phyloP scores from a whole-genome alignment of 1,284 basidiomycete species.

The Ceratobasidium sp. region DNA sequence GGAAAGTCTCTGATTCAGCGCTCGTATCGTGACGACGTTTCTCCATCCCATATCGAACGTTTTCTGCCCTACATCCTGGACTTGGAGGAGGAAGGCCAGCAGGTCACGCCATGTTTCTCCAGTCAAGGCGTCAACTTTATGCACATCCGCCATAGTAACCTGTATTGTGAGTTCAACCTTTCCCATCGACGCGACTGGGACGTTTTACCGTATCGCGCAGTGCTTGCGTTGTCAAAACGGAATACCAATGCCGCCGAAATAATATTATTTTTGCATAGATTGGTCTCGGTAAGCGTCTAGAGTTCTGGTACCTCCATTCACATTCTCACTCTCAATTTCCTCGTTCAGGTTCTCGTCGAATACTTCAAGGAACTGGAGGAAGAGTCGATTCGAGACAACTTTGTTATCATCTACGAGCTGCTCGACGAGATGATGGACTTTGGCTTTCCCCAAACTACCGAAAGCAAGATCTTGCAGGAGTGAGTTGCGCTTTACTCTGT shows the following conservation, averaged over 20 bases:
- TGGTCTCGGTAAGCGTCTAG: constrained; percentile 65
- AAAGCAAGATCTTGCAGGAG: constrained; percentile 99
- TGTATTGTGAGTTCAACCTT: constrained; percentile 78
- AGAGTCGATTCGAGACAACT: constrained; percentile 98
- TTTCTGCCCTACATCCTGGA: constrained; percentile 96
- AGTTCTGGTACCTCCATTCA: no score
- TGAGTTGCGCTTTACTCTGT: constrained; percentile 57
- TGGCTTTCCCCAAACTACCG: constrained; percentile 98
- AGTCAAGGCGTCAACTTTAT: constrained; percentile 96
- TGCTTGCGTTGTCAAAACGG: constrained; percentile 94
- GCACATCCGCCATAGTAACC: constrained; percentile 97
- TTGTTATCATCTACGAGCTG: constrained; percentile 97
- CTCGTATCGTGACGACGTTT: constrained; percentile 97
- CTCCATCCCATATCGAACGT: constrained; percentile 86
- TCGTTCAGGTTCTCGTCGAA: constrained; percentile 92
- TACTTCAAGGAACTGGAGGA: constrained; percentile 99
- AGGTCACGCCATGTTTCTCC: constrained; percentile 95
- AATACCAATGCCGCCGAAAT: constrained; percentile 97
- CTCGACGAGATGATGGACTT: constrained; percentile 99
- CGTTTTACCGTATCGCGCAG: constrained; percentile 58
- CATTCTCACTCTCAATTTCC: no score
- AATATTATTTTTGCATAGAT: constrained; percentile 95
- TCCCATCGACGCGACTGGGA: neutral
- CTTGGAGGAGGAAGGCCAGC: constrained; percentile 96
- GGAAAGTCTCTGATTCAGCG: constrained; percentile 98